Evolutionary conservation across 2,329 filamentous ascomycete species (phyloP).

Genomic region (Fusarium lateritium): DNA sequence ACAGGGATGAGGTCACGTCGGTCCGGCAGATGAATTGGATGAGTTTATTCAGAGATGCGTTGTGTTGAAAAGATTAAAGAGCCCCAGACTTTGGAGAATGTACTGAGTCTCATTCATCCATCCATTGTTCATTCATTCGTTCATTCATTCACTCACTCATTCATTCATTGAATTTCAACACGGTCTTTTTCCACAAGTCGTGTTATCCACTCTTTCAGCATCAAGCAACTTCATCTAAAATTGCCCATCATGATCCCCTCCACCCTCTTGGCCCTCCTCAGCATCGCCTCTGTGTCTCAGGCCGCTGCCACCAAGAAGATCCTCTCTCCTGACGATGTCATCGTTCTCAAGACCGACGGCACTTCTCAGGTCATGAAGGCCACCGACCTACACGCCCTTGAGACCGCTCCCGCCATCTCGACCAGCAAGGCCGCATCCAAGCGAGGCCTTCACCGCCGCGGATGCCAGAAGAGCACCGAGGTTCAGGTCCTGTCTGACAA

Average conservation of each 20-base stretch:
- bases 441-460: slow-evolving; percentile 13
- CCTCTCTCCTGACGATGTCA: slow-evolving; percentile 37
- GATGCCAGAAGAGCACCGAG: slow-evolving; percentile 40
- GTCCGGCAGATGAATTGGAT: background rate
- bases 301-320: slow-evolving; percentile 25
- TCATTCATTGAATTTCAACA: background rate
- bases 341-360: slow-evolving; percentile 39
- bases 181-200: background rate
- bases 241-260: slow-evolving; percentile 32
- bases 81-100: background rate
- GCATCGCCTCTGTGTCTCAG: slow-evolving; percentile 34
- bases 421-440: background rate
- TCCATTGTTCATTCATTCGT: slow-evolving; percentile 4
- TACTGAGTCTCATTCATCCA: background rate
- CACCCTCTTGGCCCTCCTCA: slow-evolving; percentile 28
- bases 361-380: slow-evolving; percentile 41
- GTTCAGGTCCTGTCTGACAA: slow-evolving; percentile 40
- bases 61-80: slow-evolving; percentile 17
- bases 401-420: slow-evolving; percentile 14
- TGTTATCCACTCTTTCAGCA: background rate
- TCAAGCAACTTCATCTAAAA: background rate
- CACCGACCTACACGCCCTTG: slow-evolving; percentile 35
- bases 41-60: background rate
- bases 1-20: background rate
- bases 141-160: slow-evolving; percentile 5